Percentiles rank a stretch among this genome's conserved stretches.
These are phyloP conservation scores for Suhomyces terraborum DNA, from an alignment of 1,139 yeast genomes.

Conservation along the genomic window DNA sequence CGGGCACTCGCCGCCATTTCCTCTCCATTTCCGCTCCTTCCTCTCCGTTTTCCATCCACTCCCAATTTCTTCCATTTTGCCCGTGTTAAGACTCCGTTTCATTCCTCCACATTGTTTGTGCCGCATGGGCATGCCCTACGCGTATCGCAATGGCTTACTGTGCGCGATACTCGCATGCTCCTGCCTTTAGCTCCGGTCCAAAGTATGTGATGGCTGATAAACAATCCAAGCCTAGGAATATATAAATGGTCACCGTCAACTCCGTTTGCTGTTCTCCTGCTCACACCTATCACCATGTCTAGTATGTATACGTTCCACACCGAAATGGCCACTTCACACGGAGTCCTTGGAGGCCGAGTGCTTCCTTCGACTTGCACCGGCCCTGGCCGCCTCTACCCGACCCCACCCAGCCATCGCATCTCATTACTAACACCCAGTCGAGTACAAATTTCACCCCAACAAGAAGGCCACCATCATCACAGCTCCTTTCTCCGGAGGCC, in stretches of 20 bases:
- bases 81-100: not conserved
- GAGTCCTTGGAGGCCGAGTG: too few relatives aligned
- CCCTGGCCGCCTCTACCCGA: too few relatives aligned
- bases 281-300: conserved; percentile 14
- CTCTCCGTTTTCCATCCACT: too few relatives aligned
- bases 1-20: too few relatives aligned
- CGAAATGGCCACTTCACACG: not conserved
- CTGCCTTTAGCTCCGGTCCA: conserved; percentile 7
- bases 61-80: too few relatives aligned
- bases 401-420: not conserved
- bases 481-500: conserved; percentile 97
- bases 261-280: not conserved
- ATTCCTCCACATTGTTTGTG: not conserved
- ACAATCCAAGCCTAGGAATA: not conserved
- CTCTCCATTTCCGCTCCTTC: too few relatives aligned
- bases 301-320: conserved; percentile 11
- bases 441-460: conserved; percentile 54
- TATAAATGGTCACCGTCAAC: conserved; percentile 1
- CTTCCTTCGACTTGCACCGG: too few relatives aligned
- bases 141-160: conserved; percentile 3
- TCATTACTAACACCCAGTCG: conserved; percentile 13
- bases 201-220: conserved; percentile 2
- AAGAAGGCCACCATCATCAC: conserved; percentile 65
- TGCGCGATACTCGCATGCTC: conserved; percentile 11
- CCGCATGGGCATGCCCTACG: conserved; percentile 3